A percentile compares a stretch with the other conserved stretches of the same genome.
Evolutionary conservation across 2,329 filamentous ascomycete species (phyloP).

Genomic region (Fusarium foetens): DNA sequence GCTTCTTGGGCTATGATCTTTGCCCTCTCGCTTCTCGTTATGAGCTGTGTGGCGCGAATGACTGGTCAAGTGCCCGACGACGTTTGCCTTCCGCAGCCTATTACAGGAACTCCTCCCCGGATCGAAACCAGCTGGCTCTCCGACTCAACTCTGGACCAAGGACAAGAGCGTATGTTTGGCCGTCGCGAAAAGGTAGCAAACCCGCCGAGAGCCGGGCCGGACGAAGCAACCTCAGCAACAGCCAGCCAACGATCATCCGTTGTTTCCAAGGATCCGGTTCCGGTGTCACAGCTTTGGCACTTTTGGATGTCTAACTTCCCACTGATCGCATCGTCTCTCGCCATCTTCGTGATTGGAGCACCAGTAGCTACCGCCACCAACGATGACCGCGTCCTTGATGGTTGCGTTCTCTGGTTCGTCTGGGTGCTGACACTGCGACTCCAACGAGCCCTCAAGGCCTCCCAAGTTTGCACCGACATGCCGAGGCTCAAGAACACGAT

Average conservation of each 20-base stretch:
- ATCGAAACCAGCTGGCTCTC: slow-evolving; percentile 37
- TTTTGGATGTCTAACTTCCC: slow-evolving; percentile 43
- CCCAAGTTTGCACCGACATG: background rate
- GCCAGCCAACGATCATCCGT: slow-evolving; percentile 20
- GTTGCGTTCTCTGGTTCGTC: slow-evolving; percentile 58
- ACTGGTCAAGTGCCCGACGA: slow-evolving; percentile 5
- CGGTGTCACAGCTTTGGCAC: slow-evolving; percentile 14
- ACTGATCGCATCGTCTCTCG: slow-evolving; percentile 44
- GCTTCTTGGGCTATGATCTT: slow-evolving; percentile 51
- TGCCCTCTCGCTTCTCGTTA: slow-evolving; percentile 37
- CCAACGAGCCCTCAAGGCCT: slow-evolving; percentile 51
- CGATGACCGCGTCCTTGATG: slow-evolving; percentile 57
- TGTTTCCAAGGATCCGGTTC: background rate
- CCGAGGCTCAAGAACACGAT: slow-evolving; percentile 46
- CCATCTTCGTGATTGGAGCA: slow-evolving; percentile 52
- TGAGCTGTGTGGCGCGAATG: slow-evolving; percentile 15
- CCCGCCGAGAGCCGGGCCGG: background rate
- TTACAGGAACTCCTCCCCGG: background rate
- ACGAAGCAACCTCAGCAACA: background rate
- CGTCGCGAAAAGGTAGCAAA: slow-evolving; percentile 14
- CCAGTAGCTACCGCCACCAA: slow-evolving; percentile 51
- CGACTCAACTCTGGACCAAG: slow-evolving; percentile 32
- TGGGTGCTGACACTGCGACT: slow-evolving; percentile 58
- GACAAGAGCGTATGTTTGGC: background rate
- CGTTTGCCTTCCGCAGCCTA: slow-evolving; percentile 14